Conservation (phyloP, 2,329 filamentous ascomycete species). For the Lachnellula suecica region DNA sequence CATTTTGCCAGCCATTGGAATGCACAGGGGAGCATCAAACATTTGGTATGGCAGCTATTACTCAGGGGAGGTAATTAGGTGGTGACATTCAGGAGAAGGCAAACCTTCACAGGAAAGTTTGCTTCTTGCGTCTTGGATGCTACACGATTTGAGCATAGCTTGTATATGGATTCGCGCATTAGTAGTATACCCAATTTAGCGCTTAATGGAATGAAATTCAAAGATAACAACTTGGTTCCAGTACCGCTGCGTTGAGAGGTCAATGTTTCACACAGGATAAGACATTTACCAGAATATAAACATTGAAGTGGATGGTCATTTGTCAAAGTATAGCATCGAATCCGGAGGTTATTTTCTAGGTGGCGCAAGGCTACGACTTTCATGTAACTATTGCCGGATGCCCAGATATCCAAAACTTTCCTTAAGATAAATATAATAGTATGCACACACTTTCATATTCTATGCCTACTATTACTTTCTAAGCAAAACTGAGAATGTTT, state of each 20-base stretch:
- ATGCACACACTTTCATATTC: no score
- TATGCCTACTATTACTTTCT: no score
- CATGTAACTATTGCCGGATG: no score
- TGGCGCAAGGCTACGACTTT: no score
- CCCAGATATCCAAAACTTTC: no score
- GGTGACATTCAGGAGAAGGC: not conserved
- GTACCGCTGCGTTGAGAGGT: not conserved
- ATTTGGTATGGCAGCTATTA: conserved; percentile 9
- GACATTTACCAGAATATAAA: no score
- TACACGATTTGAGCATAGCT: conserved; percentile 13
- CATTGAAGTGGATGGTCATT: no score
- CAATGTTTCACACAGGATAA: no score
- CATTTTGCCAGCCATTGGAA: conserved; percentile 18
- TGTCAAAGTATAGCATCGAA: no score
- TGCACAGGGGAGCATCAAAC: conserved; percentile 6
- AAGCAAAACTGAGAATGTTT: no score
- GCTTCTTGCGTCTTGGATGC: conserved; percentile 19
- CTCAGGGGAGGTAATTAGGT: conserved; percentile 8
- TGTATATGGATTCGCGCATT: conserved; percentile 31
- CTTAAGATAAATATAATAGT: no score
- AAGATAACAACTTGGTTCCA: not conserved
- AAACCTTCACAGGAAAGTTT: conserved; percentile 6
- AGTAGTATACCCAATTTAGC: conserved; percentile 31
- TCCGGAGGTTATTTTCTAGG: no score
- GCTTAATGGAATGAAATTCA: conserved; percentile 20